A percentile compares a stretch with the other conserved stretches of the same genome.
phyloP scores from a whole-genome alignment of 257 asterid species.

The Vinca minor region DNA sequence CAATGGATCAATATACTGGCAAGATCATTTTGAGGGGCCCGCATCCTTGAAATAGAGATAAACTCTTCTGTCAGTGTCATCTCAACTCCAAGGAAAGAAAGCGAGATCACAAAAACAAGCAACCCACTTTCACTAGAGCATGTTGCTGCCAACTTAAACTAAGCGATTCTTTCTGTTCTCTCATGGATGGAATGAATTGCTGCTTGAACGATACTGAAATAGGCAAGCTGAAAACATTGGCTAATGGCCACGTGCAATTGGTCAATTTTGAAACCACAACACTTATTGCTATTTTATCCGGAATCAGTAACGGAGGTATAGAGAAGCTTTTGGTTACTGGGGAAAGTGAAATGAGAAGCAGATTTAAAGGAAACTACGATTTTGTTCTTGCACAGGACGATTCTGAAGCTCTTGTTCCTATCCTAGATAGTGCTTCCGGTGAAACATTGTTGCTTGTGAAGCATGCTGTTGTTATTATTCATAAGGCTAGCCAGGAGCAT shows the following conservation, averaged over 20 bases:
- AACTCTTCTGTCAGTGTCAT: not conserved
- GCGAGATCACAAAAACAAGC: conserved; percentile 3
- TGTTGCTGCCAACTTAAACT: conserved; percentile 30
- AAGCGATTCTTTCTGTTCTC: conserved; percentile 42
- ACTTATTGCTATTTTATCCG: conserved; percentile 74
- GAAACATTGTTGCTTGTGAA: too few species aligned
- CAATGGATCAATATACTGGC: conserved; percentile 52
- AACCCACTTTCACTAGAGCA: conserved; percentile 10
- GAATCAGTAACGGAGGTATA: conserved; percentile 68
- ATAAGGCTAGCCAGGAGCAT: too few species aligned
- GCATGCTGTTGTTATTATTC: too few species aligned
- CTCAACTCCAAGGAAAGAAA: conserved; percentile 7
- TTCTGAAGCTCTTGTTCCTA: not conserved
- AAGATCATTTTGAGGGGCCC: conserved; percentile 48
- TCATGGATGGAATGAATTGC: conserved; percentile 50
- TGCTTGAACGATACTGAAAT: conserved; percentile 26
- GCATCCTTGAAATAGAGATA: conserved; percentile 43
- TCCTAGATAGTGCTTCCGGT: conserved; percentile 8
- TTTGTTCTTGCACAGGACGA: conserved; percentile 79
- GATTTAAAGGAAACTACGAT: conserved; percentile 71
- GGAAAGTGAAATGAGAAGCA: conserved; percentile 57
- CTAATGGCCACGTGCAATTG: conserved; percentile 29
- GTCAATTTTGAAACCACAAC: conserved; percentile 91
- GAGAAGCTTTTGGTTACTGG: conserved; percentile 50
- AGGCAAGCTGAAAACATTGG: not conserved